Conservation (phyloP, 2,329 filamentous ascomycete species). For the Dactylellina sp. region DNA sequence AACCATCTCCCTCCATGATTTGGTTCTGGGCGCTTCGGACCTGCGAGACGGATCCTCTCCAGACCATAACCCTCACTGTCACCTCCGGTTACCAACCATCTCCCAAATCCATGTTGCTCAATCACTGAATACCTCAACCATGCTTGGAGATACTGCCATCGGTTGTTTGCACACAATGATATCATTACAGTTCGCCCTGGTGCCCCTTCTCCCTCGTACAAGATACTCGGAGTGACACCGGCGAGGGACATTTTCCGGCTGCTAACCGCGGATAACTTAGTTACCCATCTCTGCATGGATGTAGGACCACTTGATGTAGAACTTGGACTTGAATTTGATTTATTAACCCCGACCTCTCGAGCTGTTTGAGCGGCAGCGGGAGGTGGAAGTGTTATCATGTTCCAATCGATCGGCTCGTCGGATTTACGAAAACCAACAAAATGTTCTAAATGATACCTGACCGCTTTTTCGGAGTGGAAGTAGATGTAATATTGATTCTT, state of each 20-base stretch:
- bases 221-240: constrained; percentile 28
- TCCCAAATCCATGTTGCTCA: constrained; percentile 43
- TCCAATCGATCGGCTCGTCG: constrained; percentile 6
- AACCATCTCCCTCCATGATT: constrained; percentile 37
- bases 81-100: constrained; percentile 36
- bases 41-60: constrained; percentile 12
- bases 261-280: constrained; percentile 15
- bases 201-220: constrained; percentile 25
- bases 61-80: constrained; percentile 35
- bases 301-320: constrained; percentile 9
- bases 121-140: constrained; percentile 42
- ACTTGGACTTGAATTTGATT: background rate
- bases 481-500: constrained; percentile 42
- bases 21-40: constrained; percentile 12
- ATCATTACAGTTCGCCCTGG: constrained; percentile 34
- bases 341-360: background rate
- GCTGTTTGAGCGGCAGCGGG: constrained; percentile 24
- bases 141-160: constrained; percentile 35
- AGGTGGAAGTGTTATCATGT: constrained; percentile 29
- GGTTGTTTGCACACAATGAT: constrained; percentile 27
- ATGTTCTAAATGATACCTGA: constrained; percentile 24
- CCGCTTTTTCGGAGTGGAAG: constrained; percentile 27
- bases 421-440: constrained; percentile 15
- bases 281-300: constrained; percentile 14
- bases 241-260: constrained; percentile 13